Conservation (phyloP, 2,329 filamentous ascomycete genomes). For the Neonectria magnoliae region DNA sequence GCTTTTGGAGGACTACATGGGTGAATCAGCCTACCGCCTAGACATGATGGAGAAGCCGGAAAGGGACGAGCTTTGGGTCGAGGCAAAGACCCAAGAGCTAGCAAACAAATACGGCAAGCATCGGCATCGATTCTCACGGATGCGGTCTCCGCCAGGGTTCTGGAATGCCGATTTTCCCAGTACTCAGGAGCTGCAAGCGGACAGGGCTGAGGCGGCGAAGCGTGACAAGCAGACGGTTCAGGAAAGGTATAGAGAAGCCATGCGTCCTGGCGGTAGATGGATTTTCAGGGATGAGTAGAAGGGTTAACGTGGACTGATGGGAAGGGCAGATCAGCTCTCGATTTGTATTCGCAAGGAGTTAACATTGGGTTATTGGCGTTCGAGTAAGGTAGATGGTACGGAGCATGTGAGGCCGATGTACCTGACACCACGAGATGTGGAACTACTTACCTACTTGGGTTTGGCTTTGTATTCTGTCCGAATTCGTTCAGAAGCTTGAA, state of each 20-base stretch:
- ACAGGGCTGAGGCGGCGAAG: slow-evolving; percentile 72
- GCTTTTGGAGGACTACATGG: slow-evolving; percentile 66
- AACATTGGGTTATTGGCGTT: neutral
- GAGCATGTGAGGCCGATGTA: neutral
- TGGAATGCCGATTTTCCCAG: slow-evolving; percentile 91
- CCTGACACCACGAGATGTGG: neutral
- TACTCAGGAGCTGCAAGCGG: slow-evolving; percentile 80
- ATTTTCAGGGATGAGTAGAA: slow-evolving; percentile 80
- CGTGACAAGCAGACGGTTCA: slow-evolving; percentile 72
- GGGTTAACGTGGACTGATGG: neutral
- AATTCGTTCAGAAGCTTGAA: neutral
- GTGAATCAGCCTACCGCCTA: slow-evolving; percentile 67
- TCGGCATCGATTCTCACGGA: slow-evolving; percentile 76
- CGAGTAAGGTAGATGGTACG: no score
- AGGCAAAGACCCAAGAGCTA: slow-evolving; percentile 77
- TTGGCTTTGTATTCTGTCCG: neutral
- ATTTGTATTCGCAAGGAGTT: neutral
- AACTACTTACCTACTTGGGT: neutral
- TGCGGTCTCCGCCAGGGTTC: slow-evolving; percentile 82
- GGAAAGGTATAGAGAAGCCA: slow-evolving; percentile 83
- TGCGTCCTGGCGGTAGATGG: slow-evolving; percentile 80
- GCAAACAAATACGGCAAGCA: slow-evolving; percentile 83
- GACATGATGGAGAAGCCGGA: slow-evolving; percentile 68
- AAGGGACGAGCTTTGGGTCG: slow-evolving; percentile 73
- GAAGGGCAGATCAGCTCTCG: neutral